Evolutionary conservation across 768 basidiomycete genomes (phyloP), one percentile per base, ranked within the genome.

Genomic region (Suillus subluteus): DNA sequence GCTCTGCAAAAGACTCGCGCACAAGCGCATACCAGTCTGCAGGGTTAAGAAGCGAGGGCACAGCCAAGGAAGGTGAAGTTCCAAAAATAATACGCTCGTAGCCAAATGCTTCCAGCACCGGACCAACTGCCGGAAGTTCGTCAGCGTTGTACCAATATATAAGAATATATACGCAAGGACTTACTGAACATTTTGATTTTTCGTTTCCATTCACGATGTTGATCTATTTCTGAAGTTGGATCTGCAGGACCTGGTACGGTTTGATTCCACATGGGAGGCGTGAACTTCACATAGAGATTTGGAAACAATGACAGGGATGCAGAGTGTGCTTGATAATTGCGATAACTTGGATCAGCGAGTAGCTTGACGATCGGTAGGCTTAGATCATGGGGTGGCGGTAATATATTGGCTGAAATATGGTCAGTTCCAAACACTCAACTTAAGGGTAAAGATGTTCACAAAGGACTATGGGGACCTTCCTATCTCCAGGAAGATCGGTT

Each of bases 131-230:
- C 55, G 26, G 64, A 37, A 4, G 58, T 37, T 13, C 38, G 64
- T 55, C 43, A 58, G 69, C 37, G 12, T 7, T n/a, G 21, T n/a
- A 13, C 12, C 12, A 32, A 48, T 9, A 37, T 32, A n/a, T 63
- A 7, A 62, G n/a, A 56, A 62, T 63, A n/a, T 70, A n/a, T 66
- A 64, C 38, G 32, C 50, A 64, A 40, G 46, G 21, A 88, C 92
- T 80, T 73, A 95, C 93, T 80, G 79, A 92, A 95, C 86, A 95
- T 91, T 82, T 91, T 95, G 77, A 94, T 86, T 65, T 91, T 82
- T 62, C 88, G 84, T 75, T 79, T 85, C 79, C 85, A 78, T 86
- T 91, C 79, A 91, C 87, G 67, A 90, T 82, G 59, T 87, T 84
- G 74, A 80, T 82, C 82, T 80, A 82, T 68, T 68, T 69, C 54